Evolutionary conservation across 2,329 filamentous ascomycete species (phyloP), one percentile per base, ranked within the genome.

Genomic region (Fusarium sp.): DNA sequence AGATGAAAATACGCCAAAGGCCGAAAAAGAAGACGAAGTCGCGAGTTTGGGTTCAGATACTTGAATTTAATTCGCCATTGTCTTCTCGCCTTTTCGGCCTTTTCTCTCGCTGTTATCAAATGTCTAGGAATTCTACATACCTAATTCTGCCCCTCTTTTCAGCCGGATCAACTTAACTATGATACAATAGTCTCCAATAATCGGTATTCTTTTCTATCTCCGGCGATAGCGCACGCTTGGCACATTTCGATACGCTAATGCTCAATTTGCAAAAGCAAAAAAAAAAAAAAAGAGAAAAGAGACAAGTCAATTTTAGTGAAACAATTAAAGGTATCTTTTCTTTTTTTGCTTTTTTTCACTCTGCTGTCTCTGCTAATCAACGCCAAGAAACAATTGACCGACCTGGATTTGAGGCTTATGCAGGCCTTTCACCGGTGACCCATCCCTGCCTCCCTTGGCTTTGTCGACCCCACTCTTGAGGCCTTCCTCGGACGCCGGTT

Each of bases 401-500:
- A 35, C 50, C 68, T 58, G 58, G 37, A 30, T 56, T 50, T 70
- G 57, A 71, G 68, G 53, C 69, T 69, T 59, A 71, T 71, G 69
- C 68, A 69, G 33, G 40, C n/a, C 42, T 32, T 48, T 68, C 69
- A 71, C 69, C 68, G 69, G 69, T 71, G 26, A 44, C 54, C 23
- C 49, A 68, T 55, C 57, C 63, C 35, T 50, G 38, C 27, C 46
- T 62, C 33, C 46, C 33, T 59, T 48, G 17, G 26, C 27, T 27
- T 26, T 20, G 26, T 17, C 17, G 37, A 32, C 58, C 61, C 69
- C 69, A 48, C 69, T 56, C 60, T 44, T 72, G 69, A 72, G 69
- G 64, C 46, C 69, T 53, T 72, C 60, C 32, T 69, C 69, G 55
- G 64, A 35, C 60, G 52, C 69, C 69, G 69, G 69, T 55, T 64